Conservation (phyloP, 441 rosid species). For the Pelargonium australe region DNA sequence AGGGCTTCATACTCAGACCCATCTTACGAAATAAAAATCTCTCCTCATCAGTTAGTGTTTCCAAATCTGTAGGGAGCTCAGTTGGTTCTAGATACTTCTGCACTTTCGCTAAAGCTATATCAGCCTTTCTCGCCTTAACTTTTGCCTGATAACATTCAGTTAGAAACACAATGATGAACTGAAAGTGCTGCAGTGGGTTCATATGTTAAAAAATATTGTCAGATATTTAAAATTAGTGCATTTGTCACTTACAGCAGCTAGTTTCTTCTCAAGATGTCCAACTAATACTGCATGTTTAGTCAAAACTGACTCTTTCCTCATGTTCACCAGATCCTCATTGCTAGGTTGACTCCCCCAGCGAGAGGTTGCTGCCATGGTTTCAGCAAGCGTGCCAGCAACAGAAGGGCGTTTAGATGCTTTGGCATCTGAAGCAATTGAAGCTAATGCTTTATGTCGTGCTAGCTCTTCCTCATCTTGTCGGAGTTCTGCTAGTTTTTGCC, state of each 20-base stretch:
- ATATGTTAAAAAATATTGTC: conserved; percentile 1
- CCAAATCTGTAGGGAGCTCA: conserved; percentile 72
- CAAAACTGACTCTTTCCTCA: conserved; percentile 52
- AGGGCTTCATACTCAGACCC: conserved; percentile 86
- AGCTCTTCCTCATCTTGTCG: conserved; percentile 70
- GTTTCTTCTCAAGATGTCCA: conserved; percentile 55
- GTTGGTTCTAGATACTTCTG: conserved; percentile 62
- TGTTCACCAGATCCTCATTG: conserved; percentile 45
- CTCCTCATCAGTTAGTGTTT: conserved; percentile 72
- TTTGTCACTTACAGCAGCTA: conserved; percentile 48
- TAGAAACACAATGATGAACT: conserved; percentile 11
- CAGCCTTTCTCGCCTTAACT: conserved; percentile 54
- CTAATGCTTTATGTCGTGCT: conserved; percentile 46
- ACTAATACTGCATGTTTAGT: conserved; percentile 44
- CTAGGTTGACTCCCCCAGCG: conserved; percentile 61
- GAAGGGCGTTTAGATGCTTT: conserved; percentile 31
- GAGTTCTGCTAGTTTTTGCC: conserved; percentile 45
- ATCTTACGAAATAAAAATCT: conserved; percentile 69
- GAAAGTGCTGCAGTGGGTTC: not conserved
- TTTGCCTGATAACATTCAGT: conserved; percentile 45
- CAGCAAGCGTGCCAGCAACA: conserved; percentile 81
- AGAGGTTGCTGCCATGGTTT: conserved; percentile 70
- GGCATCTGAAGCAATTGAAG: conserved; percentile 26
- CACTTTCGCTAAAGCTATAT: conserved; percentile 60
- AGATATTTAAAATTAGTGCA: not conserved